Conservation (phyloP, 2,329 filamentous ascomycete species). For the Monosporascus ibericus region DNA sequence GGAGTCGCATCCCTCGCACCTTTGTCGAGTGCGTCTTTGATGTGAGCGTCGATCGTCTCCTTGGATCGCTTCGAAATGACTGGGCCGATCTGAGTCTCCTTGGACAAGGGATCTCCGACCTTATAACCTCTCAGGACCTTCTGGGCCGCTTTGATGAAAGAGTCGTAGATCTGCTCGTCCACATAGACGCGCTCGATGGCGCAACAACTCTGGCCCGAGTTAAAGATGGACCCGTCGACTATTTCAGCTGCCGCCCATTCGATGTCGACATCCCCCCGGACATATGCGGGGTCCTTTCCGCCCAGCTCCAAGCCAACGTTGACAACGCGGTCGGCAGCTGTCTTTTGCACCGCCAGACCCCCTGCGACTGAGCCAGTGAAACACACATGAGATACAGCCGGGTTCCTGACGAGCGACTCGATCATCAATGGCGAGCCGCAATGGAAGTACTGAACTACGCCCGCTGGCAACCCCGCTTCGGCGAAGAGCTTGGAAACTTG, state of each 20-base stretch:
- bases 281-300: conserved; percentile 90
- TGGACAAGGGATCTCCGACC: conserved; percentile 80
- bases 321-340: conserved; percentile 76
- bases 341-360: conserved; percentile 78
- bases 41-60: conserved; percentile 68
- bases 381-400: conserved; percentile 73
- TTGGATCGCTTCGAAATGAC: conserved; percentile 79
- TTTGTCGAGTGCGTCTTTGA: conserved; percentile 75
- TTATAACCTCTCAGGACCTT: conserved; percentile 76
- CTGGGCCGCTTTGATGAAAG: conserved; percentile 73
- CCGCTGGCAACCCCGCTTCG: conserved; percentile 73
- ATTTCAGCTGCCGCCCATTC: conserved; percentile 91
- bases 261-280: conserved; percentile 78
- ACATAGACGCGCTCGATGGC: conserved; percentile 90
- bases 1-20: conserved; percentile 83
- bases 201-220: conserved; percentile 97
- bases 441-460: conserved; percentile 90
- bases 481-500: conserved; percentile 70
- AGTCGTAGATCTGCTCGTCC: conserved; percentile 74
- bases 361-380: conserved; percentile 92
- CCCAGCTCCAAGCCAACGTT: conserved; percentile 86
- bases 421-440: conserved; percentile 72
- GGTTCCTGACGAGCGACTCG: conserved; percentile 70
- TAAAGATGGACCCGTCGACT: conserved; percentile 93
- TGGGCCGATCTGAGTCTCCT: conserved; percentile 76